Evolutionary conservation across 495 filamentous ascomycete genomes (phyloP).

Genomic region (Penicillium coffeae): DNA sequence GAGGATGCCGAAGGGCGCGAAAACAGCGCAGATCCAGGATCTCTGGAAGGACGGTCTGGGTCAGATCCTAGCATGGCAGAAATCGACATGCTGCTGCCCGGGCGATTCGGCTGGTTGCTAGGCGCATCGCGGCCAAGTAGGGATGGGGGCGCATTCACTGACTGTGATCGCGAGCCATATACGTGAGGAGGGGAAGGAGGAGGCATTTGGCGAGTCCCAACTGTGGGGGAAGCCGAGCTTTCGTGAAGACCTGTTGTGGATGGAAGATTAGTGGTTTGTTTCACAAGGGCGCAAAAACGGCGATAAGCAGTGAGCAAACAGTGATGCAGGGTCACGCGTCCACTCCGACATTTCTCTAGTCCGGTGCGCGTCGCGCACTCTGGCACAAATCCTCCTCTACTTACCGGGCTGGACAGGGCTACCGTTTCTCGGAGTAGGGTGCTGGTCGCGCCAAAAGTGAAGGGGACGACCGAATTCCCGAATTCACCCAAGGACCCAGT

Average conservation of each 20-base stretch:
- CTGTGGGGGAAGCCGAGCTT: slow-evolving; percentile 42
- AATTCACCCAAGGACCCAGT: slow-evolving; percentile 17
- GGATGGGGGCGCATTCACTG: slow-evolving; percentile 39
- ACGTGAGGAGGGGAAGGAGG: slow-evolving; percentile 58
- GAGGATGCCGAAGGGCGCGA: slow-evolving; percentile 51
- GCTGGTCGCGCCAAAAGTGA: slow-evolving; percentile 20
- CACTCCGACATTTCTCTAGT: neutral
- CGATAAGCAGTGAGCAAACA: too few species aligned
- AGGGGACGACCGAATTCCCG: slow-evolving; percentile 11
- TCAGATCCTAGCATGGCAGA: slow-evolving; percentile 77
- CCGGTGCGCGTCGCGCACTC: too few species aligned
- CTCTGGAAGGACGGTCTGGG: slow-evolving; percentile 58
- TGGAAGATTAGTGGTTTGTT: neutral
- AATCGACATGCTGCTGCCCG: slow-evolving; percentile 89
- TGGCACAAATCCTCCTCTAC: slow-evolving; percentile 20
- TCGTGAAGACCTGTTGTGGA: slow-evolving; percentile 29
- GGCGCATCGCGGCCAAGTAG: slow-evolving; percentile 52
- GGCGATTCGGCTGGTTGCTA: slow-evolving; percentile 45
- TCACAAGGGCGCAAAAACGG: neutral
- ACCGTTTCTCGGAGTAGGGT: slow-evolving; percentile 35
- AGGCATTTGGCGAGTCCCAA: slow-evolving; percentile 54
- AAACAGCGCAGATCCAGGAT: slow-evolving; percentile 52
- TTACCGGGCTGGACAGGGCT: slow-evolving; percentile 38
- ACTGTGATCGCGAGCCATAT: slow-evolving; percentile 41
- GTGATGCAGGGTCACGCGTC: neutral